phyloP scores from a whole-genome alignment of 148 eudicot species.

The Arctostaphylos glauca region DNA sequence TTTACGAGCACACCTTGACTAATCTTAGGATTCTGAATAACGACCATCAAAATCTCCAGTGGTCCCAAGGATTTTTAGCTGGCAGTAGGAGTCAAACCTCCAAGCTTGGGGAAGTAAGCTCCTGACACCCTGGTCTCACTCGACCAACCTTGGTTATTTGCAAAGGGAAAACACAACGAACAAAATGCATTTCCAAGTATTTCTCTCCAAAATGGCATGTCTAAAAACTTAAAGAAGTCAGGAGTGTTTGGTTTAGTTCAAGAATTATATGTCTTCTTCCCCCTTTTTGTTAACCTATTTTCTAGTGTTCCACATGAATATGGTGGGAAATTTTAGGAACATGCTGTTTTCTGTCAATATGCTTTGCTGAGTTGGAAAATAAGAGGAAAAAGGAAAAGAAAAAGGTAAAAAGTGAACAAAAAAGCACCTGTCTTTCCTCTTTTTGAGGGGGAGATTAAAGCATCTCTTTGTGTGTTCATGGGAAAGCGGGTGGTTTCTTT shows the following conservation, averaged over 20 bases:
- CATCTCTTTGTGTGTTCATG: background rate
- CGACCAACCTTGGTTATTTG: too few relatives aligned
- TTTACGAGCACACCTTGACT: too few relatives aligned
- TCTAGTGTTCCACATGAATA: background rate
- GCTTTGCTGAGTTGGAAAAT: constrained; percentile 10
- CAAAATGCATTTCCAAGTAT: background rate
- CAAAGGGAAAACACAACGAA: too few relatives aligned
- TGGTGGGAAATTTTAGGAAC: background rate
- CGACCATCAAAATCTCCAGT: too few relatives aligned
- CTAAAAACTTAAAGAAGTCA: background rate
- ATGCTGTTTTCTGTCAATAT: background rate
- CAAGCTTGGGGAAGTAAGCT: too few relatives aligned
- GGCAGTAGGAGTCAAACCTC: too few relatives aligned
- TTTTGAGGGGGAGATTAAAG: background rate
- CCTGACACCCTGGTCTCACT: too few relatives aligned
- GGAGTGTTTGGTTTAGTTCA: background rate
- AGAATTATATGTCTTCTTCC: background rate
- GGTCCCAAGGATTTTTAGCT: too few relatives aligned
- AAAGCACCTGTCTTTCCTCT: background rate
- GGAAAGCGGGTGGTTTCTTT: background rate
- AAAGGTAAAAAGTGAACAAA: background rate
- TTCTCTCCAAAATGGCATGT: background rate
- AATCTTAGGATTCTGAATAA: too few relatives aligned
- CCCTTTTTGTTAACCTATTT: background rate
- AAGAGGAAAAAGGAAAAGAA: background rate